Evolutionary conservation across 768 basidiomycete genomes (phyloP), one percentile per base, ranked within the genome.

Genomic region (Naganishia onofrii): DNA sequence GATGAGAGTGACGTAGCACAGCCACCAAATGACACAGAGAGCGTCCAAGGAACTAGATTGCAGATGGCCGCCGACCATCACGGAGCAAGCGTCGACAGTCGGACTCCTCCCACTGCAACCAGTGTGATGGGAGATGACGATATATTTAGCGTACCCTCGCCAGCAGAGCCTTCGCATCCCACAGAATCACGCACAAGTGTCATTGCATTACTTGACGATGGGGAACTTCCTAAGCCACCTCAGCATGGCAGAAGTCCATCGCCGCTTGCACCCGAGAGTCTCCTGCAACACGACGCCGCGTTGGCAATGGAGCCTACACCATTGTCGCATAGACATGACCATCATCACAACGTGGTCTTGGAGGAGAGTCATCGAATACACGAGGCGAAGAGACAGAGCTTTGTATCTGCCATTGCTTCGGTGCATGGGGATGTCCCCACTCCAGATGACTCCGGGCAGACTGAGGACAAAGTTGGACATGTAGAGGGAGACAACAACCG

Each of bases 351-450:
- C 28, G 60, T 63, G 3, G 60, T 63, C 10, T 6, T 63, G 15
- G 60, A 46, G 23, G 60, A 63, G 15, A 63, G 60, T 29, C 60
- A 63, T 44, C 36, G 38, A 46, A 63, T 63, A 36, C 60, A 63
- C 38, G 60, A 44, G 42, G 60, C 38, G 13, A 63, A 63, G 42
- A 5, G 29, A 34, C 38, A 63, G 15, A 63, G 60, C 32, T 63
- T 63, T 42, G 42, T 34, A 7, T 63, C 60, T 6, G 60, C 60
- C 21, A 63, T 63, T 17, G 60, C 60, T 44, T 42, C 60, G 13
- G 60, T 63, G 46, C 60, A 63, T 6, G 36, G 26, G 38, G 28
- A 12, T 13, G 7, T 34, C 17, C 29, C 42, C 5, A 3, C 60
- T 7, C 23, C 38, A 17, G 32, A 12, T 51, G 48, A 51, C 7